phyloP scores from a whole-genome alignment of 1,284 basidiomycete genomes.

The Grifola frondosa region DNA sequence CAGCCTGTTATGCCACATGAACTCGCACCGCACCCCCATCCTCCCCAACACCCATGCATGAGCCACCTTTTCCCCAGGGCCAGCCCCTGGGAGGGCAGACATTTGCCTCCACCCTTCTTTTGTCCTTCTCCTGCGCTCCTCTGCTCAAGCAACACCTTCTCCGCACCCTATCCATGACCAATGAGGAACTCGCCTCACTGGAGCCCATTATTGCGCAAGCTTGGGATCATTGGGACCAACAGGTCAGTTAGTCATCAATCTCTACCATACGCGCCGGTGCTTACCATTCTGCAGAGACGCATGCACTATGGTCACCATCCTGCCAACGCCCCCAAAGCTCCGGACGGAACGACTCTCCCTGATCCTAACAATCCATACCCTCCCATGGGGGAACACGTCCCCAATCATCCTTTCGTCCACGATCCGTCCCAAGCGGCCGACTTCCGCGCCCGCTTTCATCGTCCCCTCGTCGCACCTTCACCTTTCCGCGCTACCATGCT shows the following conservation, averaged over 20 bases:
- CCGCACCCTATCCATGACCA: constrained; percentile 67
- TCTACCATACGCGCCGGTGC: constrained; percentile 7
- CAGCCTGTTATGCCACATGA: constrained; percentile 56
- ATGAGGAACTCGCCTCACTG: constrained; percentile 72
- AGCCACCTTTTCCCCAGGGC: constrained; percentile 37
- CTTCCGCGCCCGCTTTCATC: constrained; percentile 70
- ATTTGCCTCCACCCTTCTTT: constrained; percentile 68
- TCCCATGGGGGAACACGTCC: constrained; percentile 30
- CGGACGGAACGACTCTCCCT: constrained; percentile 28
- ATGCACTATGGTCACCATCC: constrained; percentile 63
- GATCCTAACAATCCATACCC: constrained; percentile 36
- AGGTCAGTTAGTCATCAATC: constrained; percentile 44
- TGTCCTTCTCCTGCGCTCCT: constrained; percentile 71
- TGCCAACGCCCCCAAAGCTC: constrained; percentile 38
- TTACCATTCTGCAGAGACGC: constrained; percentile 45
- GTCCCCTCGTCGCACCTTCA: constrained; percentile 60
- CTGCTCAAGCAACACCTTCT: constrained; percentile 72
- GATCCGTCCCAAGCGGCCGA: constrained; percentile 43
- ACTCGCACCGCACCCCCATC: constrained; percentile 33
- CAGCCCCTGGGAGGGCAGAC: constrained; percentile 57
- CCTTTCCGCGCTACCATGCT: constrained; percentile 51
- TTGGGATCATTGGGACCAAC: constrained; percentile 80
- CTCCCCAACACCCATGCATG: constrained; percentile 30
- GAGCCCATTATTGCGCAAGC: constrained; percentile 78
- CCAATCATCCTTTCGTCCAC: constrained; percentile 25